phyloP scores from a whole-genome alignment of 139 green algal genomes.

The Edaphochlamys debaryana region DNA sequence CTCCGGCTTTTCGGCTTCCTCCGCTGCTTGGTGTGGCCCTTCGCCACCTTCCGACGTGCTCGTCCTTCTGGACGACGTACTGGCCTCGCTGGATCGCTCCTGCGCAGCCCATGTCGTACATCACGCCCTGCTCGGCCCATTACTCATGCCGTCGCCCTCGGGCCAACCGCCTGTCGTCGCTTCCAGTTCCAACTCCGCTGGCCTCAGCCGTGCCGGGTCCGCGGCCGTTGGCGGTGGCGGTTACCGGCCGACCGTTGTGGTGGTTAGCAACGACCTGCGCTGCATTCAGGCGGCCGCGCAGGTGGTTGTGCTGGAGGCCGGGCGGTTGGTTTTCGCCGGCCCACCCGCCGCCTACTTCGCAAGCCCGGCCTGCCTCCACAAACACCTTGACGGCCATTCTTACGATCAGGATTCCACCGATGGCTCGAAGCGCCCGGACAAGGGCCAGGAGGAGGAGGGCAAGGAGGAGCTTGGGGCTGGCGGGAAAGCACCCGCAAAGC shows the following conservation, averaged over 20 bases:
- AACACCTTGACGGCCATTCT: not conserved
- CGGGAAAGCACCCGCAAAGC: not conserved
- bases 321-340: constrained; percentile 43
- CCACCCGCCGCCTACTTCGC: constrained; percentile 18
- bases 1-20: too few relatives aligned
- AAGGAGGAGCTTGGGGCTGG: too few relatives aligned
- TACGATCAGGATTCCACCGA: not conserved
- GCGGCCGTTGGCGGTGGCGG: too few relatives aligned
- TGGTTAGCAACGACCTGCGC: constrained; percentile 56
- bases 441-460: too few relatives aligned
- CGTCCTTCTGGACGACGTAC: constrained; percentile 72
- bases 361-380: not conserved
- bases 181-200: too few relatives aligned
- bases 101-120: constrained; percentile 39
- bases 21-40: too few relatives aligned
- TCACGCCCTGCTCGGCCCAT: constrained; percentile 55
- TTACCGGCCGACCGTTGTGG: constrained; percentile 55
- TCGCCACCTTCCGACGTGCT: constrained; percentile 32
- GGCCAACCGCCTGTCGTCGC: not conserved
- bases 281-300: constrained; percentile 50
- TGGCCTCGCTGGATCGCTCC: constrained; percentile 72
- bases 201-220: too few relatives aligned
- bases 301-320: constrained; percentile 51
- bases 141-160: not conserved
- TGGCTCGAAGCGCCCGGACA: too few relatives aligned